Evolutionary conservation across 805 yeast genomes (phyloP).

Genomic region (Hanseniaspora valbyensis): DNA sequence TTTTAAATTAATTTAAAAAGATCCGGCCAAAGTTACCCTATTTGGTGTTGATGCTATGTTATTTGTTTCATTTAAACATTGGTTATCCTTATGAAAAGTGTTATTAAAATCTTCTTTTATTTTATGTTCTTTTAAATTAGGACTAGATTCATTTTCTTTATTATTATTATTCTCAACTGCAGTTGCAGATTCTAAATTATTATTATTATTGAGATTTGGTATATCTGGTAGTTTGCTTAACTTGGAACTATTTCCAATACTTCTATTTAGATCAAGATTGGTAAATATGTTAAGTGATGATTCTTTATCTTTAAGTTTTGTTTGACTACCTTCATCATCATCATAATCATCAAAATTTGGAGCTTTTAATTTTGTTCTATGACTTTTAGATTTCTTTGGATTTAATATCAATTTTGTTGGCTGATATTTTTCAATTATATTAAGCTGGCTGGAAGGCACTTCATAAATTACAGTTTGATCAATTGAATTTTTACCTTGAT

Average conservation of each 20-base stretch:
- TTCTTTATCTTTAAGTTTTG: background rate
- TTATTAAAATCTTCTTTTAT: background rate
- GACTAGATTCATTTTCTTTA: constrained; percentile 4
- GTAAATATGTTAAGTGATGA: too few species aligned
- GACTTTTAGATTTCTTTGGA: background rate
- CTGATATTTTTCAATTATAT: background rate
- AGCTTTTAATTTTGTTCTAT: background rate
- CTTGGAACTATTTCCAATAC: background rate
- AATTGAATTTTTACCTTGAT: too few species aligned
- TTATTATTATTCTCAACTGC: constrained; percentile 1
- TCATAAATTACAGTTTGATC: too few species aligned
- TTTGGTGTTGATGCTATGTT: background rate
- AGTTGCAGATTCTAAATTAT: constrained; percentile 4
- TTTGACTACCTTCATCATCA: background rate
- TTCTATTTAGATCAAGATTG: background rate
- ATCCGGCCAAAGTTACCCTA: too few species aligned
- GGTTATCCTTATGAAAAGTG: background rate
- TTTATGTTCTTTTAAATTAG: background rate
- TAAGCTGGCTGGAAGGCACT: background rate
- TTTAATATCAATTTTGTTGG: too few species aligned
- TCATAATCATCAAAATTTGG: background rate
- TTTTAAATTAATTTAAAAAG: too few species aligned
- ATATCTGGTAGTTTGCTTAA: background rate
- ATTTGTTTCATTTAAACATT: background rate
- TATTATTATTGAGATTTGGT: background rate